Conservation (phyloP, 2,329 filamentous ascomycete species). For the Atkinsonella hypoxylon region DNA sequence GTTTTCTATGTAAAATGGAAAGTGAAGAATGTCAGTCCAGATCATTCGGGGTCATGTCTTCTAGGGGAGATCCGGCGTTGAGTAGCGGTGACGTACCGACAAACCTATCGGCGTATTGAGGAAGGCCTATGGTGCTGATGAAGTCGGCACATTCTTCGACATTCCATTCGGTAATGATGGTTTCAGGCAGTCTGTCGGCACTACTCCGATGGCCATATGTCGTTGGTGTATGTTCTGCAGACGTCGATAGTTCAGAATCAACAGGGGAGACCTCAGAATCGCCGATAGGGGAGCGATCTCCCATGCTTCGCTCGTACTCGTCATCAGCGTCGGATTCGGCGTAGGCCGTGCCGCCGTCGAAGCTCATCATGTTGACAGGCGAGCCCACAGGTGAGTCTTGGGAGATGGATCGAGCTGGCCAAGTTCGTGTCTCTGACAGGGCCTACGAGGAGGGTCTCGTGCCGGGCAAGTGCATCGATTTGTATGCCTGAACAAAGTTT, state of each 20-base stretch:
- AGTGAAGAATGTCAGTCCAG: constrained; percentile 1
- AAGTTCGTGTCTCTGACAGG: not conserved
- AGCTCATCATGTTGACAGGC: constrained; percentile 36
- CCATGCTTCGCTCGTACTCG: constrained; percentile 66
- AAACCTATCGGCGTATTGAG: constrained; percentile 73
- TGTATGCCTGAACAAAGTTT: not conserved
- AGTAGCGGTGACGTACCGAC: constrained; percentile 50
- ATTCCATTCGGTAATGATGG: constrained; percentile 68
- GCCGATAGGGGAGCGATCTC: constrained; percentile 54
- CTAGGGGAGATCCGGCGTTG: not conserved
- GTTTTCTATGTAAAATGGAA: constrained; percentile 52
- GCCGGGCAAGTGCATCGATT: not conserved
- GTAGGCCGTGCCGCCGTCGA: constrained; percentile 56
- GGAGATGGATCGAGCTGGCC: not conserved
- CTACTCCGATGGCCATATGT: constrained; percentile 58
- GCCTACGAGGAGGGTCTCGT: not conserved
- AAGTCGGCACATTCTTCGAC: constrained; percentile 87
- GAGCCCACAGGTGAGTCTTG: not conserved
- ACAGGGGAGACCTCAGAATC: constrained; percentile 60
- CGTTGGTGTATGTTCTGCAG: constrained; percentile 65
- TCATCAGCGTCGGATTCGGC: constrained; percentile 74
- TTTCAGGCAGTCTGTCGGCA: constrained; percentile 57
- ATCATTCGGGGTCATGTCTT: not conserved
- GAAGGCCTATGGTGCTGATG: constrained; percentile 63
- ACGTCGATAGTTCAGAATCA: constrained; percentile 58